phyloP scores from a whole-genome alignment of 2,329 filamentous ascomycete species.

The Zopfia rhizophila region DNA sequence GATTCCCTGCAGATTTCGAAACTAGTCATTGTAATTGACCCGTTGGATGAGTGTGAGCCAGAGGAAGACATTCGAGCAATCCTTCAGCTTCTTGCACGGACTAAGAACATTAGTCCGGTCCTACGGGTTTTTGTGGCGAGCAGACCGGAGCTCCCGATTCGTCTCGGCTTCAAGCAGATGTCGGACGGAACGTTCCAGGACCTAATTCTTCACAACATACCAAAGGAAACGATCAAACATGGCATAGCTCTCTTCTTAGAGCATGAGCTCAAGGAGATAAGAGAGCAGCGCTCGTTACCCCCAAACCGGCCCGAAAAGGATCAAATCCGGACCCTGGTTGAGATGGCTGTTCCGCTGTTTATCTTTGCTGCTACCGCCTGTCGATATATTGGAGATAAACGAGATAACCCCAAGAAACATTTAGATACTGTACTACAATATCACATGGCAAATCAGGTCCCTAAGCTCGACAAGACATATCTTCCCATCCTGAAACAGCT shows the following conservation, averaged over 20 bases:
- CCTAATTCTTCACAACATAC: constrained; percentile 14
- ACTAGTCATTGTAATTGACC: constrained; percentile 20
- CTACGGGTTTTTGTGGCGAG: constrained; percentile 15
- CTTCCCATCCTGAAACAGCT: constrained; percentile 19
- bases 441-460: not conserved
- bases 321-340: constrained; percentile 27
- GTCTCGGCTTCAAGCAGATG: constrained; percentile 21
- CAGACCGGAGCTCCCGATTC: constrained; percentile 20
- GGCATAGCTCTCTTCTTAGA: constrained; percentile 8
- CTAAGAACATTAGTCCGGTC: constrained; percentile 6
- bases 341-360: constrained; percentile 39
- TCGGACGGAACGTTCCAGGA: constrained; percentile 13
- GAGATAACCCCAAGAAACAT: constrained; percentile 11
- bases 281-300: constrained; percentile 5
- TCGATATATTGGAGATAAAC: constrained; percentile 17
- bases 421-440: constrained; percentile 4
- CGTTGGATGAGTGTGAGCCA: constrained; percentile 21
- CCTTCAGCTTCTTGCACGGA: constrained; percentile 12
- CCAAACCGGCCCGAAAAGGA: constrained; percentile 30
- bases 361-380: constrained; percentile 37
- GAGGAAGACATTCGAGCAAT: constrained; percentile 11
- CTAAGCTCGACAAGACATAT: constrained; percentile 16
- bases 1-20: not conserved
- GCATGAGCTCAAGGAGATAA: constrained; percentile 8
- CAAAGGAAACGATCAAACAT: constrained; percentile 9